Evolutionary conservation across 1,284 basidiomycete species (phyloP), one percentile per base, ranked within the genome.

Genomic region (Coniferiporia sulphurascens): DNA sequence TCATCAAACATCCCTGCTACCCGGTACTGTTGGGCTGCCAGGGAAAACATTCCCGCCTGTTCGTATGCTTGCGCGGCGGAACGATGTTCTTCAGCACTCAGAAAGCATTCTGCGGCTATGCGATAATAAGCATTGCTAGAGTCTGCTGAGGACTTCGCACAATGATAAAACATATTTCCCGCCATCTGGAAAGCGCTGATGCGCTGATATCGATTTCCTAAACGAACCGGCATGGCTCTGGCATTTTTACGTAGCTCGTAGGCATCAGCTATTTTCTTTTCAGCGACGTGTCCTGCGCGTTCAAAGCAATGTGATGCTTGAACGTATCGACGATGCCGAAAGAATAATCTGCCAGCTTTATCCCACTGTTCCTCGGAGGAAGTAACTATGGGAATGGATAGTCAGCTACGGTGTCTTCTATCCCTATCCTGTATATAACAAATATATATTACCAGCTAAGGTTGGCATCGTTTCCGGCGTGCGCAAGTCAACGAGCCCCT

Each of bases 241-340:
- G 78, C 80, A 4, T 70, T 58, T 60, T 80, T 73, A 45, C 81
- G 73, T 7, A 77, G 70, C 17, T 73, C 67, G 63, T 77, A 82
- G 0, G 80, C 79, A 4, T 74, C 56, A 0, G 79, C 74, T 6
- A 87, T 75, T 1, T 70, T 73, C 3, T 69, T 76, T 65, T 84
- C 76, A 76, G 73, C 0, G 64, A 69, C 35, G 75, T 66, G 1
- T 62, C 69, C 3, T 46, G 87, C 87, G 19, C 81, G 77, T 55
- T 81, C 75, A 60, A 82, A 90, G 60, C 83, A 85, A 56, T 83
- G 76, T 69, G 78, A 81, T 0, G 88, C 85, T 64, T 87, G 81
- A 0, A 72, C 65, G 63, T 82, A 90, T 15, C 76, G 76, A 50
- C 78, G 75, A 45, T 81, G 75, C 5, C 77, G 69, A 66, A 89